Base-by-base conservation (phyloP, 2,329 filamentous ascomycete genomes). In the Lasiodiplodia sp. region DNA sequence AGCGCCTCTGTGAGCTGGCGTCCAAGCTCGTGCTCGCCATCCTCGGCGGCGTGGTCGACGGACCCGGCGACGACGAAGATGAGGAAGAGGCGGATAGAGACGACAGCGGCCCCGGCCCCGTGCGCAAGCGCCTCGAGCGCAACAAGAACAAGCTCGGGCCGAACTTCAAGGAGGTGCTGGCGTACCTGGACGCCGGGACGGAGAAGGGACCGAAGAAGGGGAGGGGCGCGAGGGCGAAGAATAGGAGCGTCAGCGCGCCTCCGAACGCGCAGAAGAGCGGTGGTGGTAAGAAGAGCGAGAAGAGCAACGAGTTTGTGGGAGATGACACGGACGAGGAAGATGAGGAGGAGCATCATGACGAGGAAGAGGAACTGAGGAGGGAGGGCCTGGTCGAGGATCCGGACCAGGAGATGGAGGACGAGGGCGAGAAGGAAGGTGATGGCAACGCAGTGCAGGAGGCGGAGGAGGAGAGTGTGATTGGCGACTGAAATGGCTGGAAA, bases 111-210 rank as follows among this genome's bases (percentile, higher is more conserved):
- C 77, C n/a, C 7, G 81, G 86, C 12, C 82, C 87, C 37, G 85
- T 97, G 44, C 87, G 88, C 71, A 87, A 88, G 73, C 87, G 94
- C 23, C 83, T 99, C 25, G 85, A 91, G 74, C 87, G 92, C 72
- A 97, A 99, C 80, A 91, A 91, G 76, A 84, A 83, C n/a, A 90
- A 88, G 75, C 86, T 99, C 3, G 96, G 96, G 2, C 84, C 87
- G 56, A 97, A 96, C 77, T 96, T 92, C 84, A 92, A 91, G 75
- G 93, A 96, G 74, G 89, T 97, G 7, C 83, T 97, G 4, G 87
- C 88, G 10, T 96, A 91, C 78, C 83, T 98, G 4, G 94, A 97
- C 74, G 88, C 91, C 68, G 84, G 86, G n/a, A 69, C 70, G 4
- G 72, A 77, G 60, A 86, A 84, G 75, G 82, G 79, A 72, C 76